phyloP scores from a whole-genome alignment of 345 rosid genomes.

The Populus alba region DNA sequence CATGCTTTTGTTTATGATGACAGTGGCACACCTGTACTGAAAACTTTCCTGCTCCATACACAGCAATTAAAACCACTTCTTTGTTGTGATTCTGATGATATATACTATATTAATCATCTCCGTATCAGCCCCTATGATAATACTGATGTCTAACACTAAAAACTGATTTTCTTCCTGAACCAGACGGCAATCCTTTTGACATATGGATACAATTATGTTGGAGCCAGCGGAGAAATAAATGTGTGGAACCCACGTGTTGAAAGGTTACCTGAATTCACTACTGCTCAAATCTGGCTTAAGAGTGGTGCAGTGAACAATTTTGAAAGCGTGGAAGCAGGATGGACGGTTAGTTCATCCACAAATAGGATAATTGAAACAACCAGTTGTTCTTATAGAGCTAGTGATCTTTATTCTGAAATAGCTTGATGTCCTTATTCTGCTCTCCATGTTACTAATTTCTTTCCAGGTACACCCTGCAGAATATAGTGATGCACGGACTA shows the following conservation, averaged over 20 bases:
- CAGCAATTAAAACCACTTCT: too few species aligned
- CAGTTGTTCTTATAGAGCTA: neutral
- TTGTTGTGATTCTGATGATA: too few species aligned
- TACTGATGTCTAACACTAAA: too few species aligned
- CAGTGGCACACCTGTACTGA: too few species aligned
- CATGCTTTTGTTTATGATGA: too few species aligned
- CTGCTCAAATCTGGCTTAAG: slow-evolving; percentile 47
- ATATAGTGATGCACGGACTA: slow-evolving; percentile 12
- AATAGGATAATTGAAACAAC: neutral
- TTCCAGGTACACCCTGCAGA: slow-evolving; percentile 21
- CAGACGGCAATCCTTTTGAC: slow-evolving; percentile 33
- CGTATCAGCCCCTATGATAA: too few species aligned
- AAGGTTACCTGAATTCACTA: slow-evolving; percentile 24
- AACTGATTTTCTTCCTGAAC: slow-evolving; percentile 1
- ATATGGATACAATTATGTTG: slow-evolving; percentile 33
- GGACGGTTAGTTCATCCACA: slow-evolving; percentile 34
- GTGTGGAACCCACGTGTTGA: slow-evolving; percentile 46
- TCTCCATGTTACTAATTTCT: neutral
- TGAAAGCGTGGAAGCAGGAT: slow-evolving; percentile 50
- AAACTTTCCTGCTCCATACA: too few species aligned
- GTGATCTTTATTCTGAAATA: too few species aligned
- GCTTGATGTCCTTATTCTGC: neutral
- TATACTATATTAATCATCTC: too few species aligned
- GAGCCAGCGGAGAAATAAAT: slow-evolving; percentile 44
- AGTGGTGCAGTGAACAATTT: slow-evolving; percentile 22